A percentile compares a stretch with the other conserved stretches of the same genome.
phyloP scores from a whole-genome alignment of 106 monocot species.

The Narthecium ossifragum region DNA sequence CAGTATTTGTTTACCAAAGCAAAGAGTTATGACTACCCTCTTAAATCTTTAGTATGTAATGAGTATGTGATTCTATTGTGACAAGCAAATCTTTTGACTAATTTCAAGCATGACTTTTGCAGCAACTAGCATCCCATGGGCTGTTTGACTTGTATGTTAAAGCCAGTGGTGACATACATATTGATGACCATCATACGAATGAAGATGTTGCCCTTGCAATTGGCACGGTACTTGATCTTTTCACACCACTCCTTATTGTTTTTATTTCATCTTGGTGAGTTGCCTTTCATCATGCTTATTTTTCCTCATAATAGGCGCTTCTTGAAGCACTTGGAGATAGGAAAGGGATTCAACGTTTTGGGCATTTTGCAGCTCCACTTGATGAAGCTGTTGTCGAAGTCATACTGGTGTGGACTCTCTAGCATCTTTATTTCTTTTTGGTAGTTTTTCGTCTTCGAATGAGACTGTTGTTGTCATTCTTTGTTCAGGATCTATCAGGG shows the following conservation, averaged over 20 bases:
- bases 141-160: slow-evolving; percentile 78
- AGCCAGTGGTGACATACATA: slow-evolving; percentile 86
- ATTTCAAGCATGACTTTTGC: slow-evolving; percentile 12
- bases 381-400: slow-evolving; percentile 96
- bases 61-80: no score
- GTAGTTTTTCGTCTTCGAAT: background rate
- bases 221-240: slow-evolving; percentile 58
- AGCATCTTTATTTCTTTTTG: background rate
- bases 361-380: slow-evolving; percentile 87
- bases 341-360: slow-evolving; percentile 93
- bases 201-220: slow-evolving; percentile 97
- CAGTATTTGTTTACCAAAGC: no score
- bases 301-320: slow-evolving; percentile 43
- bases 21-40: no score
- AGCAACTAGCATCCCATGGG: slow-evolving; percentile 98
- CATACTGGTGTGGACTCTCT: slow-evolving; percentile 54
- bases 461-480: slow-evolving; percentile 7
- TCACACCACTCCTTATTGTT: background rate
- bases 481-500: slow-evolving; percentile 84
- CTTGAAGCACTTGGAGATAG: slow-evolving; percentile 93
- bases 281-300: background rate
- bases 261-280: background rate
- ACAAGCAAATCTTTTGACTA: no score
- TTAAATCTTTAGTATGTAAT: no score
- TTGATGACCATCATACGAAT: slow-evolving; percentile 98